These are phyloP conservation scores for Lepidium campestre DNA, from an alignment of 441 rosid genomes.

Conservation along the genomic window DNA sequence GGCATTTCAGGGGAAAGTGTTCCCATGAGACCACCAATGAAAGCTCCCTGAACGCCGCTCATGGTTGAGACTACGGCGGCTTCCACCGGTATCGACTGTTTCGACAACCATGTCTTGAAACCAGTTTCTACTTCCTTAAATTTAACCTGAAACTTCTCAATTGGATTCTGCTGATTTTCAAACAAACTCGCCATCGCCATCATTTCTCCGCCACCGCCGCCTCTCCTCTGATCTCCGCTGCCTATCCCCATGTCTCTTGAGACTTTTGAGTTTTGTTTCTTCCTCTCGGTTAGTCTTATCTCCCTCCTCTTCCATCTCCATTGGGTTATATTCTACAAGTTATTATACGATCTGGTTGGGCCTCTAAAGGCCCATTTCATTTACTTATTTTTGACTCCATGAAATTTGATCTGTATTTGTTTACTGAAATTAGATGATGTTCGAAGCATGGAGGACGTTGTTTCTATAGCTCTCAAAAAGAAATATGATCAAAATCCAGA, in stretches of 20 bases:
- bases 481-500: neutral
- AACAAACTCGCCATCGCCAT: slow-evolving; percentile 30
- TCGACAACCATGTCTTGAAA: slow-evolving; percentile 72
- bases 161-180: slow-evolving; percentile 47
- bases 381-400: neutral
- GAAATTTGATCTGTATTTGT: neutral
- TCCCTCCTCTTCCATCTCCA: neutral
- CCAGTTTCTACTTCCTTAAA: slow-evolving; percentile 58
- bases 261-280: neutral
- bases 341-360: neutral
- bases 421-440: neutral
- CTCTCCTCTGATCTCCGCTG: slow-evolving; percentile 16
- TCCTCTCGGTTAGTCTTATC: slow-evolving; percentile 16
- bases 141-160: slow-evolving; percentile 47
- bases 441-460: neutral
- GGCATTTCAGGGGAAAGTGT: slow-evolving; percentile 47
- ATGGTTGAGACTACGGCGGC: slow-evolving; percentile 79
- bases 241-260: slow-evolving; percentile 31
- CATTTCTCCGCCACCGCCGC: slow-evolving; percentile 27
- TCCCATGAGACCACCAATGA: slow-evolving; percentile 82
- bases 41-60: slow-evolving; percentile 71
- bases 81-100: slow-evolving; percentile 75
- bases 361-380: slow-evolving; percentile 1
- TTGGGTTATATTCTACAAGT: neutral
- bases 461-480: neutral